Conservation (phyloP, 306 rosid species). For the Cicer bijugum region DNA sequence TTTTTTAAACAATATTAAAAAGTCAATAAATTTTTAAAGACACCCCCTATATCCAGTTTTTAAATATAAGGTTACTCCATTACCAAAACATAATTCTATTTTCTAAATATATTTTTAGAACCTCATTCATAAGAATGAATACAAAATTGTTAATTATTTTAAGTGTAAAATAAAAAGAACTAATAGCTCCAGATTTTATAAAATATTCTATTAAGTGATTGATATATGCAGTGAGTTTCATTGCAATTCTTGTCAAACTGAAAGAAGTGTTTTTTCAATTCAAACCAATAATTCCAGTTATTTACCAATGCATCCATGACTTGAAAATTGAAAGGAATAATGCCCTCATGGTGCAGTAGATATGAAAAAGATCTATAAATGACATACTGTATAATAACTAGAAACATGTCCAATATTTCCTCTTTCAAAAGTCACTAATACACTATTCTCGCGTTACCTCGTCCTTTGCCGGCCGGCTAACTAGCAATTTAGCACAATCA, state of each 20-base stretch:
- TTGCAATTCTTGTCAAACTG: constrained; percentile 1
- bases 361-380: not conserved
- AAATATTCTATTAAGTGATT: no score
- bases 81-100: not conserved
- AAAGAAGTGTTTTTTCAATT: not conserved
- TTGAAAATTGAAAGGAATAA: constrained; percentile 22
- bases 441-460: constrained; percentile 37
- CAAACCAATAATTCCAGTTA: not conserved
- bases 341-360: not conserved
- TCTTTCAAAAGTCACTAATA: constrained; percentile 16
- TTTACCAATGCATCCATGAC: not conserved
- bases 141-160: not conserved
- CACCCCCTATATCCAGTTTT: no score
- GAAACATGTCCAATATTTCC: constrained; percentile 22
- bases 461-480: constrained; percentile 18
- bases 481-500: constrained; percentile 33
- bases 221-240: not conserved
- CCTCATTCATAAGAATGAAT: not conserved
- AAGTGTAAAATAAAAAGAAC: not conserved
- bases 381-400: not conserved
- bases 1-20: no score
- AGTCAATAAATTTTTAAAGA: no score
- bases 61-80: not conserved
- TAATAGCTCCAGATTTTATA: not conserved
- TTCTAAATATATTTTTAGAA: not conserved